Evolutionary conservation across 2,329 filamentous ascomycete genomes (phyloP), one percentile per base, ranked within the genome.

Genomic region (Arthroderma sp.): DNA sequence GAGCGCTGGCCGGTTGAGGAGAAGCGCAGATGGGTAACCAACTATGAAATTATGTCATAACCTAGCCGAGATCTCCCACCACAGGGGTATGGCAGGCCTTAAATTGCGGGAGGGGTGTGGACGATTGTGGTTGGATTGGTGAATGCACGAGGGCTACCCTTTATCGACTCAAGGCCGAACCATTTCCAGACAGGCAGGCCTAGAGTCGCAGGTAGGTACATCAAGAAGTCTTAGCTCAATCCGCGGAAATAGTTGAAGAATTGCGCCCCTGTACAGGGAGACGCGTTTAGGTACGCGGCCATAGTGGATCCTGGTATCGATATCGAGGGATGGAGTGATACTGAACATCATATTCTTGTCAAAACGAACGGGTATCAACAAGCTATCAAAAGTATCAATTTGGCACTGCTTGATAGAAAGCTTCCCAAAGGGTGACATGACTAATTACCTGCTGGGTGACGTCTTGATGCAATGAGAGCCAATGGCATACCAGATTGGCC

Each of bases 101-200:
- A 19, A n/a, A 51, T 33, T 33, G 47, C 13, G 9, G 17, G 7
- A 31, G 44, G 25, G 28, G 33, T 51, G 47, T 51, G 47, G 47
- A n/a, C 47, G 47, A 51, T 31, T 33, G 47, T 51, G 47, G 47
- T 51, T 51, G 47, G 47, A 51, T 51, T 51, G 25, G n/a, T 13
- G 47, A 31, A 17, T 31, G 25, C 47, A 51, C 25, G 47, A 25
- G 47, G 28, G 47, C 47, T 25, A 51, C 47, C 19, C 19, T n/a
- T 31, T 51, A 19, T 33, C 25, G 47, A 31, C 25, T 31, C 28
- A 13, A 51, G 33, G 47, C 47, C 11, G 47, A 51, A 33, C n/a
- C 15, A 33, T 31, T 35, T 33, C 28, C 25, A 38, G 35, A 13
- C 35, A 33, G 15, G 28, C 6, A 51, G 23, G 25, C 47, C 28